Evolutionary conservation across 2,329 filamentous ascomycete genomes (phyloP).

Genomic region (Cytospora chrysosperma): DNA sequence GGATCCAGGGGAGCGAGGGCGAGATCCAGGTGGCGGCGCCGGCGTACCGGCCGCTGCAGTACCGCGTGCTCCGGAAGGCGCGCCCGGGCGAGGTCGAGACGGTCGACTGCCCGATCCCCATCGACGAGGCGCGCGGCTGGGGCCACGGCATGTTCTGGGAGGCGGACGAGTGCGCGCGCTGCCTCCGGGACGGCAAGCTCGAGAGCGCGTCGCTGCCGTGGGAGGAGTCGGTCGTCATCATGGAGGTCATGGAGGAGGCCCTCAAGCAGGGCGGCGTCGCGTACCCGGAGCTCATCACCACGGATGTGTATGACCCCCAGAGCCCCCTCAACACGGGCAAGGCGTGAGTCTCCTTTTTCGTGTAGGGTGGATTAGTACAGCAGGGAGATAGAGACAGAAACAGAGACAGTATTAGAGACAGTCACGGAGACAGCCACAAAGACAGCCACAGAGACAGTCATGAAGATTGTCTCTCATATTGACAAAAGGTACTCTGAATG

Average conservation of each 20-base stretch:
- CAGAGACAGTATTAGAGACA: too few relatives aligned
- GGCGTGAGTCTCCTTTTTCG: not conserved
- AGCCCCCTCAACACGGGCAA: conserved; percentile 62
- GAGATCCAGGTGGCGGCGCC: conserved; percentile 79
- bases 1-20: conserved; percentile 76
- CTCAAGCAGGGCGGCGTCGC: conserved; percentile 52
- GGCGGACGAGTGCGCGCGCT: conserved; percentile 42
- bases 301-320: conserved; percentile 56
- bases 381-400: not conserved
- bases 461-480: not conserved
- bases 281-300: conserved; percentile 58
- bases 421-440: too few relatives aligned
- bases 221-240: conserved; percentile 79
- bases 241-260: conserved; percentile 67
- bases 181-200: conserved; percentile 69
- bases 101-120: conserved; percentile 54
- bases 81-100: conserved; percentile 47
- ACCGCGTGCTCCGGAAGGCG: conserved; percentile 59
- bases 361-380: too few relatives aligned
- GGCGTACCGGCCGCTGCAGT: conserved; percentile 66
- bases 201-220: conserved; percentile 71
- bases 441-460: too few relatives aligned
- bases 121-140: conserved; percentile 47
- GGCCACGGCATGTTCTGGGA: conserved; percentile 79
- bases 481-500: not conserved